phyloP scores from a whole-genome alignment of 1,284 basidiomycete species.

The Irpex sp. region DNA sequence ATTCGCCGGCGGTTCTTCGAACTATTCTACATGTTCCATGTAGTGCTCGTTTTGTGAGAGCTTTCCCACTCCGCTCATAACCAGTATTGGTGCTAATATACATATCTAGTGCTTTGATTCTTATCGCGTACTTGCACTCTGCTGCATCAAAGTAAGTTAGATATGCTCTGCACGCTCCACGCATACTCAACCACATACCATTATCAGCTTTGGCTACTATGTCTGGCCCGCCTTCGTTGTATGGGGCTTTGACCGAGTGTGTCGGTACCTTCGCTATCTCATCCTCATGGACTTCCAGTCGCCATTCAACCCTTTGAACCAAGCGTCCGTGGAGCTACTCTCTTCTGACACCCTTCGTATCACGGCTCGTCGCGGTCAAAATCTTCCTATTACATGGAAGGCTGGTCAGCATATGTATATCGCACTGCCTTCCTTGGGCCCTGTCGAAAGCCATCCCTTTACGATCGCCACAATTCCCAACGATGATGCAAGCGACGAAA shows the following conservation, averaged over 20 bases:
- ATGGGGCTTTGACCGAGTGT: constrained; percentile 41
- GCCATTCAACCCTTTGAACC: constrained; percentile 17
- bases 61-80: neutral
- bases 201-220: constrained; percentile 18
- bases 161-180: neutral
- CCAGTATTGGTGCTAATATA: neutral
- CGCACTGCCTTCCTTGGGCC: constrained; percentile 40
- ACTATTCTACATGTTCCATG: neutral
- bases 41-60: constrained; percentile 7
- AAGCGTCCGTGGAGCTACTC: constrained; percentile 30
- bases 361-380: constrained; percentile 25
- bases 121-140: constrained; percentile 19
- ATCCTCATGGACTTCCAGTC: constrained; percentile 33
- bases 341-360: constrained; percentile 36
- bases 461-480: constrained; percentile 42
- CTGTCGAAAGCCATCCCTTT: constrained; percentile 54
- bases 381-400: constrained; percentile 38
- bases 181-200: neutral
- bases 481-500: constrained; percentile 13
- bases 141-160: constrained; percentile 15
- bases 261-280: constrained; percentile 30
- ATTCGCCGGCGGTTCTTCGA: neutral
- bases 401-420: constrained; percentile 59
- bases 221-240: constrained; percentile 36
- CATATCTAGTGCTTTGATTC: constrained; percentile 12